Percentiles rank a stretch among this genome's conserved stretches.
Evolutionary conservation across 495 filamentous ascomycete species (phyloP).

Genomic region (Penicillium diatomitis): DNA sequence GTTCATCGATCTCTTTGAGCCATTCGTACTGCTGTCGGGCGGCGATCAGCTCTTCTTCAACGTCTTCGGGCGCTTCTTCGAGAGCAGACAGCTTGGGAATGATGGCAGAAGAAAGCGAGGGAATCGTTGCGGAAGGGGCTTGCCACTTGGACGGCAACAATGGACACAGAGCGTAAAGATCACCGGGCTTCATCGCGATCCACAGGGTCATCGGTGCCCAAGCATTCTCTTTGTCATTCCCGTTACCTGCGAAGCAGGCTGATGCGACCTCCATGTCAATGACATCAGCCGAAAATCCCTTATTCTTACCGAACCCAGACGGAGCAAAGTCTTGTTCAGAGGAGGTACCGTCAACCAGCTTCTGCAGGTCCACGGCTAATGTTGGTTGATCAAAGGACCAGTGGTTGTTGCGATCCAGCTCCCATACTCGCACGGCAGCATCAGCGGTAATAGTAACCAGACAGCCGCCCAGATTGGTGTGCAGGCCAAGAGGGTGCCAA

Average conservation of each 20-base stretch:
- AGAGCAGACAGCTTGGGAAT: conserved; percentile 53
- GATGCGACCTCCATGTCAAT: conserved; percentile 83
- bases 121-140: conserved; percentile 62
- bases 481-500: conserved; percentile 80
- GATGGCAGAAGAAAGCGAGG: conserved; percentile 66
- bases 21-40: conserved; percentile 66
- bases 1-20: conserved; percentile 71
- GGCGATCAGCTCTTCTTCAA: conserved; percentile 40
- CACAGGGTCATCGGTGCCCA: conserved; percentile 91
- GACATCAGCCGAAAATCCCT: conserved; percentile 73
- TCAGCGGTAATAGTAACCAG: conserved; percentile 80
- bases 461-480: conserved; percentile 45
- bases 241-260: conserved; percentile 69
- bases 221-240: conserved; percentile 53
- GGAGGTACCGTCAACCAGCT: conserved; percentile 68
- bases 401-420: conserved; percentile 66
- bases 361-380: conserved; percentile 71
- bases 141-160: conserved; percentile 75
- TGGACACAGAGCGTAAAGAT: conserved; percentile 85
- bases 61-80: conserved; percentile 48
- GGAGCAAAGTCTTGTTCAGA: conserved; percentile 68
- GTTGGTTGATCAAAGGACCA: conserved; percentile 79
- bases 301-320: conserved; percentile 58
- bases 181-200: conserved; percentile 80
- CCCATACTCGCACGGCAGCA: conserved; percentile 80